Base-by-base conservation (phyloP, 1,139 yeast species). In the Yamadazyma kanchanaburiensis region DNA sequence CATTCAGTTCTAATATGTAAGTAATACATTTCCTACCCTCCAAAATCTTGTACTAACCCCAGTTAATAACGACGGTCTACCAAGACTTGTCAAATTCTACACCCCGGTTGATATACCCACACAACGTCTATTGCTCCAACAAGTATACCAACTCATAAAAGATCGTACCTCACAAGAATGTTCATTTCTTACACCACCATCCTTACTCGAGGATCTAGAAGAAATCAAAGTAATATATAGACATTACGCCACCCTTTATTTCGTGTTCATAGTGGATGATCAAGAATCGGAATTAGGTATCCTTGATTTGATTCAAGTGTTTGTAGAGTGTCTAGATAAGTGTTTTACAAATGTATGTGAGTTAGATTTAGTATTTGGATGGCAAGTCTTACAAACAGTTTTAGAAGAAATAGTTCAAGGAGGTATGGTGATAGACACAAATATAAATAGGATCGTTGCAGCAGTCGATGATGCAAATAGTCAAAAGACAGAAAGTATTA, bases 381-480 rank as follows among this genome's bases (percentile, higher is more conserved):
- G 97, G 96, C 96, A 91, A 56, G 94, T 88, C 10, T 63, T 91
- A 25, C 95, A 91, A 51, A 83, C 95, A 2, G 96, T 91, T 4
- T 60, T 91, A 33, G 91, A 83, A 50, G 97, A 94, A 48, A 84
- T 91, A 24, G 83, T 91, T 1, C 98, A 91, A 53, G 98, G 97
- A 17, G 99, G 99, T 0, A 82, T 94, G 94, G 98, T 91, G n/a
- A 86, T 94, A 22, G 98, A 91, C 53, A 89, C 98, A 1, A 87
- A 82, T 46, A 86, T 88, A 16, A 56, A 64, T 23, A 75, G 85
- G 40, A 88, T 91, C 22, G 96, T 89, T n/a, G 68, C 68, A n/a
- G 88, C 94, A 0, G 82, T 81, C 8, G 81, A 75, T 48, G 77
- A 70, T 23, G 79, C 80, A 25, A 75, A 74, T 47, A 61, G 70